Evolutionary conservation across 2,329 filamentous ascomycete species (phyloP), one percentile per base, ranked within the genome.

Genomic region (Venturia asperata): DNA sequence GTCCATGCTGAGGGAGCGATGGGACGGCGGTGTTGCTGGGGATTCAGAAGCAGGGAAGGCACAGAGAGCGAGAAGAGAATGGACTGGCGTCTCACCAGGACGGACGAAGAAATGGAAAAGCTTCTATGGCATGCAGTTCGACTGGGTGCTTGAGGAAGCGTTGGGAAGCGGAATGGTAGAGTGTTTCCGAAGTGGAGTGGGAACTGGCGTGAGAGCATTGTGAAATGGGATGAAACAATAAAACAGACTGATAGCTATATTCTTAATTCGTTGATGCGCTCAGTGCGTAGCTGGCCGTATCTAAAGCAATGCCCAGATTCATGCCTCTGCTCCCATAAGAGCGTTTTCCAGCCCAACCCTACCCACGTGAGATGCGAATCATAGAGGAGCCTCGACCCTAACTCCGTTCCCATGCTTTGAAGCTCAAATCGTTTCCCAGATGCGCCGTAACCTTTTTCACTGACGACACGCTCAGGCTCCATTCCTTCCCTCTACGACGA

Each of bases 101-200:
- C 87, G 42, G 80, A 83, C 84, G 72, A 85, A 85, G 72, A 87
- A 85, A 72, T 92, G 89, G 89, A 87, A 82, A 72, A 81, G 84
- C 39, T 89, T 90, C 68, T 83, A 84, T 70, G 89, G 89, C 0
- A 74, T 91, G 67, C 77, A 82, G 55, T 92, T 91, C 74, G 82
- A 87, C 66, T 92, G 87, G 87, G 80, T 89, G 19, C 72, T 92
- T 52, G 85, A 83, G 49, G 88, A 91, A 73, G 88, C 87, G 55
- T 80, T 90, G 30, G 89, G 88, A 0, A 80, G 85, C 37, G 89
- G 89, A 1, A 71, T 87, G 19, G 82, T 91, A 4, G 89, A 92
- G 74, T 76, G 90, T 17, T 92, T 92, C 73, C 84, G 90, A 71
- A 92, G 89, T 15, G 81, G 86, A 17, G 87, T 91, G n/a, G 89